Evolutionary conservation across 148 eudicot genomes (phyloP), one percentile per base, ranked within the genome.

Genomic region (Polygonum maritimum): DNA sequence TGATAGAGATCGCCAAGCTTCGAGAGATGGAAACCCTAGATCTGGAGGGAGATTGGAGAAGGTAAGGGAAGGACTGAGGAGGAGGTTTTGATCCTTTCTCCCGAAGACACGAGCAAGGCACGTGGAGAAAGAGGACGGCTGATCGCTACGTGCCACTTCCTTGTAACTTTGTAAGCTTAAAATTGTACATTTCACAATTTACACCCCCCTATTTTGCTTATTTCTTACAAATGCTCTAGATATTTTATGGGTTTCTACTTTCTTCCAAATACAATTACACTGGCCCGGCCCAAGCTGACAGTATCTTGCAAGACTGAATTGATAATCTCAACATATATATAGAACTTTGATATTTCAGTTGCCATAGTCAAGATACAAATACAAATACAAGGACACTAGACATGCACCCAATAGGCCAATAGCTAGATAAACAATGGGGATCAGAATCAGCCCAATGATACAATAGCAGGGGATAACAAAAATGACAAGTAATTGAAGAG

Each of bases 1-100:
- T 81, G 75, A 67, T 21, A 11, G 69, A 63, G 69, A 7, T 76
- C 35, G 16, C 69, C 2, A 63, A 63, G 69, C 14, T 63, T 9
- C 31, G 26, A 22, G 11, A 10, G 4, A 8, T 35, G 21, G 40
- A 36, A 67, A 67, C 2, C 44, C 71, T 67, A 38, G 71, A 67
- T 67, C 45, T 67, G 11, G 71, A 67, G 41, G 44, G 15, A 67
- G 71, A 38, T 14, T 14, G 44, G 6, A 36, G 41, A 39, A 62
- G 39, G n/a, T 0, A n/a, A 51, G 39, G 8, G 19, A 7, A 15
- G 8, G 36, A 19, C 9, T 10, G 1, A 6, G 36, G 36, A 45
- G 71, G 71, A 15, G 31, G 26, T 60, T 26, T 26, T 19, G 31
- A 14, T 31, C 4, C 18, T 63, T 63, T 26, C 33, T 63, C 39